Base-by-base conservation (phyloP, 163 green algal genomes). In the Trebouxiophyceae sp. region DNA sequence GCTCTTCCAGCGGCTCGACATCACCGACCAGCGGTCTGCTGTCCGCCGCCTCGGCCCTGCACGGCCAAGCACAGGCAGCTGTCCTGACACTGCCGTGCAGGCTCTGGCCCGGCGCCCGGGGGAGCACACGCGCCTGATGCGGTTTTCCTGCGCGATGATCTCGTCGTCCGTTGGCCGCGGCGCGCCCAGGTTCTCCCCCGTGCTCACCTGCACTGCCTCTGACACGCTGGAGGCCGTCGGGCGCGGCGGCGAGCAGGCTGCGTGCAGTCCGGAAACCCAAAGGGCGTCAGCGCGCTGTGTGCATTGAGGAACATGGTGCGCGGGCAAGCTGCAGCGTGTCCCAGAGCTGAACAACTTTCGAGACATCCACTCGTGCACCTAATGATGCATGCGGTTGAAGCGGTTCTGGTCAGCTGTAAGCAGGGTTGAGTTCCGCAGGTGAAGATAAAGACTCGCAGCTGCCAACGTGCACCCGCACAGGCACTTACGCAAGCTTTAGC, bases 141-240 rank as follows among this genome's bases (percentile, higher is more conserved):
- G 29, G 50, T 88, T 85, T 62, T 89, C 75, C 59, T 79, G 81
- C 0, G 74, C 72, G 12, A 90, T 67, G 33, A 90, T 88, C 29
- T 85, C 70, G 0, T 82, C 84, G 61, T 90, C 81, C 8, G 73
- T 80, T 6, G 81, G 81, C 19, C 74, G 63, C 8, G 47, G 16
- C 12, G 12, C 16, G 16, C 12, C 39, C 8, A 50, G 39, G 16
- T 50, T 50, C 12, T 50, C 39, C 16, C 39, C 39, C 16, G 39
- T 50, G 16, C 39, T 50, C 16, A 16, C 39, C 16, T 50, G 39
- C 16, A 16, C 39, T 8, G 8, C 16, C 12, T n/a, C 16, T 8
- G 12, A n/a, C 39, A 50, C 39, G 39, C 12, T 50, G 39, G 39
- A 50, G 39, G 8, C 16, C 16, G 39, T 16, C 16, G 39, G 39